A percentile compares a stretch with the other conserved stretches of the same genome.
Evolutionary conservation across 176 grass and related monocot species (phyloP).

Genomic region (Triticum urartu): DNA sequence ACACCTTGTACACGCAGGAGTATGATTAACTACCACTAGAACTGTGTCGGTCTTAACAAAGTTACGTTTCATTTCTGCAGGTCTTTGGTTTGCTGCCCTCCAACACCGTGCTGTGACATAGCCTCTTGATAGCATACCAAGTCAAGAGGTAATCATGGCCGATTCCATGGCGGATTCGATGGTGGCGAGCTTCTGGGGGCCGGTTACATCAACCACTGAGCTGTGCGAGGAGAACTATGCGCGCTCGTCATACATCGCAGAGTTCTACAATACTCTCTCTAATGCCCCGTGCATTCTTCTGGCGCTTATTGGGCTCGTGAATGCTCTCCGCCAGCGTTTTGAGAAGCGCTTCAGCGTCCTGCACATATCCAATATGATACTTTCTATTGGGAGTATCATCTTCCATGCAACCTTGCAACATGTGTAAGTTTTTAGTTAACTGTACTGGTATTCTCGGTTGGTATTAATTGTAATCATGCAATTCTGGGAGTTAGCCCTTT

Average conservation of each 20-base stretch:
- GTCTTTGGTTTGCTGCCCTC: conserved; percentile 20
- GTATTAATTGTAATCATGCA: not conserved
- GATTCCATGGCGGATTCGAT: conserved; percentile 76
- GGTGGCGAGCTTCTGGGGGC: conserved; percentile 80
- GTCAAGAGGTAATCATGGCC: conserved; percentile 42
- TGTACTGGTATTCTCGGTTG: not conserved
- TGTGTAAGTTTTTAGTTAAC: conserved; percentile 51
- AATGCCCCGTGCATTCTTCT: conserved; percentile 70
- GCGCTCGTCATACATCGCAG: conserved; percentile 70
- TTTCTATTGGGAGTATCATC: conserved; percentile 78
- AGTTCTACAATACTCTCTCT: conserved; percentile 84
- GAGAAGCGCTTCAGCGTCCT: conserved; percentile 87
- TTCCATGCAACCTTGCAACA: conserved; percentile 86
- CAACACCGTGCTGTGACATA: not conserved
- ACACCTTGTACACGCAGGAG: not conserved
- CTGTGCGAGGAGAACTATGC: conserved; percentile 75
- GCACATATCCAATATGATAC: conserved; percentile 83
- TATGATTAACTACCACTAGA: not conserved
- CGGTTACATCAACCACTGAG: conserved; percentile 74
- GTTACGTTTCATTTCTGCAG: conserved; percentile 12
- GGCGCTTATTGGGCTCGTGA: conserved; percentile 68
- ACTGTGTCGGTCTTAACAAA: not conserved
- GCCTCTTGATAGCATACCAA: not conserved
- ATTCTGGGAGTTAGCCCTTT: not conserved
- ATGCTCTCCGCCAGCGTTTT: conserved; percentile 65